Evolutionary conservation across 108 stramenopile species (phyloP), one percentile per base, ranked within the genome.

Genomic region (Mayamaea pseudoterrestris): DNA sequence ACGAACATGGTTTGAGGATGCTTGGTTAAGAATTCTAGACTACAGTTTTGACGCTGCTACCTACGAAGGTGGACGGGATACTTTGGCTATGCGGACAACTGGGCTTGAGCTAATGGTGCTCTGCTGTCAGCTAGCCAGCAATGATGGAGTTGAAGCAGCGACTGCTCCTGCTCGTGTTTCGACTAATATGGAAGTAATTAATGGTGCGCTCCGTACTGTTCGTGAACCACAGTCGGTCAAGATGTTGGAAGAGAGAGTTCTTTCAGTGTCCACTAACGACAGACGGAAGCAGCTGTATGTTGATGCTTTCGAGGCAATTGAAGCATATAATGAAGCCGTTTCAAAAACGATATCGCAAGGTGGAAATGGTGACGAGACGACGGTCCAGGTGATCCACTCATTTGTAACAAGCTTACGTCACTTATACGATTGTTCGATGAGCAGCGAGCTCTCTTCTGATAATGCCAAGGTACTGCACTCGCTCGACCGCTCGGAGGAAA

Each of bases 121-220:
- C 20, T 85, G 81, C 39, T 35, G 57, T 20, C 89, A 90, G 53
- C 50, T 85, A 17, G 56, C 83, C 6, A 80, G 74, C 41, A 53
- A 52, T 44, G 73, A 58, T 24, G 88, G 88, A 26, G 65, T 85
- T 14, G 70, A 68, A 26, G 83, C 83, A 13, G 74, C 87, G 16
- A 65, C 61, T 11, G 65, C 76, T 14, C 65, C 86, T 31, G 88
- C 78, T 23, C 60, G 76, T 16, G 83, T 90, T 13, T 73, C 77
- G 4, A 85, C 88, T 12, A 85, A 90, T 43, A 90, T 90, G 88
- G 76, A 90, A 52, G 88, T 90, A 14, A 71, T 90, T 39, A 79
- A 84, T 47, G 88, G 88, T 26, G 88, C 88, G 1, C 65, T 90
- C 0, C 58, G 83, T 54, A 57, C 66, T 58, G 71, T 71, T 29